phyloP scores from a whole-genome alignment of 768 basidiomycete genomes.

The Neoboletus subvelutipes region DNA sequence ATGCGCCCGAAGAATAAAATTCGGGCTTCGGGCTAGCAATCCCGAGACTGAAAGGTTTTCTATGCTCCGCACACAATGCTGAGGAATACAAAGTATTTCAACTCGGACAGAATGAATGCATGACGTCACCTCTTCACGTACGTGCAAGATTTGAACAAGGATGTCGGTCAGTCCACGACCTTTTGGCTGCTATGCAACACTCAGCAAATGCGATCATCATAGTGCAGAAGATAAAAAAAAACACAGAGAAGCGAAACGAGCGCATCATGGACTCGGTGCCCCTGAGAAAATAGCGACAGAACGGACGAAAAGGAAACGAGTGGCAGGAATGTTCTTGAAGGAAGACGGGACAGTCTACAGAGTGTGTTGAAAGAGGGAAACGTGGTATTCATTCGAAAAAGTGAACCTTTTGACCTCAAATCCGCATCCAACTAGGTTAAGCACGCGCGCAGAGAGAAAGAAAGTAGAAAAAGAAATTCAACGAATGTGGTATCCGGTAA shows the following conservation, averaged over 20 bases:
- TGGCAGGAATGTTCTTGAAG: neutral
- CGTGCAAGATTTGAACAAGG: too few species aligned
- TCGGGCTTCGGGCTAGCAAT: too few species aligned
- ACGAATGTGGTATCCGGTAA: conserved; percentile 24
- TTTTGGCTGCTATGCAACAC: too few species aligned
- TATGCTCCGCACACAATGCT: too few species aligned
- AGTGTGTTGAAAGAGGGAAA: neutral
- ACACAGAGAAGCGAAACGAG: too few species aligned
- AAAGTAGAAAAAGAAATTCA: neutral
- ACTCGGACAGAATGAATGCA: too few species aligned
- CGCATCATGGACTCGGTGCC: neutral
- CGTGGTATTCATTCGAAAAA: neutral
- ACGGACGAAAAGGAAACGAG: neutral
- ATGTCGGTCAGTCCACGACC: too few species aligned
- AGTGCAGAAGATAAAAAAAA: neutral
- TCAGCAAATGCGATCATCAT: neutral
- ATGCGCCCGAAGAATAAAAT: too few species aligned
- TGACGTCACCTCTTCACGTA: too few species aligned
- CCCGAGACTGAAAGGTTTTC: too few species aligned
- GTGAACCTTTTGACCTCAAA: neutral
- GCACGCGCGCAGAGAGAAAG: neutral
- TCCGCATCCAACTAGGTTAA: conserved; percentile 2
- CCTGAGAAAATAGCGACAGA: neutral
- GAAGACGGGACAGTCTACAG: neutral
- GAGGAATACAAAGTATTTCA: too few species aligned